Evolutionary conservation across 139 green algal species (phyloP).

Genomic region (Volvox africanus): DNA sequence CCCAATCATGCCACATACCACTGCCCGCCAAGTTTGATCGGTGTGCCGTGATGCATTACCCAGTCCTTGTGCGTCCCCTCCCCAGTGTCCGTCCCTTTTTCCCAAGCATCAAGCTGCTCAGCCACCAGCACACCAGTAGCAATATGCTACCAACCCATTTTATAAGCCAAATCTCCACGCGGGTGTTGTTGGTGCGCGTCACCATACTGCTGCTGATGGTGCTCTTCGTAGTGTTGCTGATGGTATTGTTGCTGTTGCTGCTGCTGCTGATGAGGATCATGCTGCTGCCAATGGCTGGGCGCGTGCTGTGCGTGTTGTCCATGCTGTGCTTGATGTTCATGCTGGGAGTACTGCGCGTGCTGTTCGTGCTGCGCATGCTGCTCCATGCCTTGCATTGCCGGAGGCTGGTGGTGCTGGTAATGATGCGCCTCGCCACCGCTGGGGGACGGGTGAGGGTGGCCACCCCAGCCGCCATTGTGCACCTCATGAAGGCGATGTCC

Average conservation of each 20-base stretch:
- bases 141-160: constrained; percentile 13
- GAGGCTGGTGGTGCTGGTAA: background rate
- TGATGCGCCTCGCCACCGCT: background rate
- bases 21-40: too few relatives aligned
- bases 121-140: too few relatives aligned
- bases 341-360: background rate
- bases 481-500: background rate
- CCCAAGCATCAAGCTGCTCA: too few relatives aligned
- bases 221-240: background rate
- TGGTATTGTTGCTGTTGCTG: background rate
- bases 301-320: background rate
- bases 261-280: background rate
- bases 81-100: too few relatives aligned
- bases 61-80: too few relatives aligned
- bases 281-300: background rate
- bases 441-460: background rate
- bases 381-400: constrained; percentile 15
- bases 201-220: background rate
- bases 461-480: background rate
- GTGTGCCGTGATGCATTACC: too few relatives aligned
- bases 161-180: background rate
- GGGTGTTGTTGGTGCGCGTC: background rate
- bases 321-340: background rate
- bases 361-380: background rate
- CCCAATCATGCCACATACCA: too few relatives aligned